Evolutionary conservation across 2,329 filamentous ascomycete genomes (phyloP).

Genomic region (Hymenoscyphus fraxineus): DNA sequence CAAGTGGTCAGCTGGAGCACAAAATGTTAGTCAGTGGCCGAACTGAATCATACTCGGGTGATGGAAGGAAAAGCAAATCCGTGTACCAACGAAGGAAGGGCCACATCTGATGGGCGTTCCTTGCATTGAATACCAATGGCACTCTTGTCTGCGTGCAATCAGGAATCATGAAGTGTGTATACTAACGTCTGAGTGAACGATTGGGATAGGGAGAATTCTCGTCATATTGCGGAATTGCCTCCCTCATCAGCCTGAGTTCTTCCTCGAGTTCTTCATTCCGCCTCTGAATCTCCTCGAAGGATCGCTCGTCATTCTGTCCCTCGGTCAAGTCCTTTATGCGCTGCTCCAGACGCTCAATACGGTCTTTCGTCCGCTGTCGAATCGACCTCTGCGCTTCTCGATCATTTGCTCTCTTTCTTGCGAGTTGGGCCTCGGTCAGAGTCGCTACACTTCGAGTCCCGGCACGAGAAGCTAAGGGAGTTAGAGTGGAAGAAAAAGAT

Average conservation of each 20-base stretch:
- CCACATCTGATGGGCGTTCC: neutral
- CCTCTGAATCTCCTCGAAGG: slow-evolving; percentile 49
- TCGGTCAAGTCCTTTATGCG: slow-evolving; percentile 68
- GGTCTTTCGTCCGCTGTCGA: slow-evolving; percentile 77
- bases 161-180: slow-evolving; percentile 6
- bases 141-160: neutral
- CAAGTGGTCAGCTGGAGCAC: slow-evolving; percentile 4
- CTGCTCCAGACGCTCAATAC: slow-evolving; percentile 74
- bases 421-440: slow-evolving; percentile 80
- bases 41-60: neutral
- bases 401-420: slow-evolving; percentile 77
- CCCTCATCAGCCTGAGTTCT: slow-evolving; percentile 39
- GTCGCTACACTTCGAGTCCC: slow-evolving; percentile 77
- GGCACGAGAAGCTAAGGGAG: slow-evolving; percentile 34
- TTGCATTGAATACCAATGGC: neutral
- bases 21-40: neutral
- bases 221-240: slow-evolving; percentile 21
- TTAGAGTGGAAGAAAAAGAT: slow-evolving; percentile 16
- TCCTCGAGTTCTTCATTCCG: slow-evolving; percentile 53
- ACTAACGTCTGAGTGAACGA: slow-evolving; percentile 9
- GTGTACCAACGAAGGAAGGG: neutral
- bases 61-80: neutral
- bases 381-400: slow-evolving; percentile 47
- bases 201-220: slow-evolving; percentile 13
- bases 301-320: slow-evolving; percentile 46